A percentile compares a stretch with the other conserved stretches of the same genome.
These are phyloP conservation scores for Verticillium nonalfalfae DNA, from an alignment of 2,329 filamentous ascomycete species.

Conservation along the genomic window DNA sequence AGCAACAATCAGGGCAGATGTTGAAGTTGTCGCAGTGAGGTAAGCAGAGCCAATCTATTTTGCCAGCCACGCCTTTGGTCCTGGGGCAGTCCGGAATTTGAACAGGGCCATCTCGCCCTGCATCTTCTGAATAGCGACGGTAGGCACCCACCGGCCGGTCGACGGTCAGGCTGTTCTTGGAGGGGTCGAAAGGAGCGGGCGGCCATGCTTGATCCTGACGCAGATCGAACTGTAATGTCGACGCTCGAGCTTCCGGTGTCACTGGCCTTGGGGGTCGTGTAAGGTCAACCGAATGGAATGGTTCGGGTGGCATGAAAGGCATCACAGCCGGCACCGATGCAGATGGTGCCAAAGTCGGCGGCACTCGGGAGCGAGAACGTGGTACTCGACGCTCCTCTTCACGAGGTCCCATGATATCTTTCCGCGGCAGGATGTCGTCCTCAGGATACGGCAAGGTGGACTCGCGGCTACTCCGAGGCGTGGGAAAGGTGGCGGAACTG, in stretches of 20 bases:
- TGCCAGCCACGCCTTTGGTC: constrained; percentile 51
- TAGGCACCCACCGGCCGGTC: constrained; percentile 35
- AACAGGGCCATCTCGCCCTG: constrained; percentile 32
- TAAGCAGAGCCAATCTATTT: constrained; percentile 77
- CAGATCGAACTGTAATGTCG: constrained; percentile 16
- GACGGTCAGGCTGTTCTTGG: constrained; percentile 25
- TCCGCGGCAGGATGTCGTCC: constrained; percentile 20
- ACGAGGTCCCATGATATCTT: constrained; percentile 6
- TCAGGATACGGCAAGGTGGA: constrained; percentile 19
- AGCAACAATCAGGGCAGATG: constrained; percentile 78
- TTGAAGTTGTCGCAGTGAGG: constrained; percentile 64
- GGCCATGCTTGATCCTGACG: constrained; percentile 31
- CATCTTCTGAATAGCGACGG: constrained; percentile 49
- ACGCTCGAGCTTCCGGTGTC: constrained; percentile 13
- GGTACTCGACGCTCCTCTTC: constrained; percentile 6
- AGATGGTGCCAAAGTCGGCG: constrained; percentile 7
- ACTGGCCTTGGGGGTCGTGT: constrained; percentile 14
- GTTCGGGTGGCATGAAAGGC: constrained; percentile 13
- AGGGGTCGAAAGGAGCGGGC: constrained; percentile 36
- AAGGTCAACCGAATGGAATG: constrained; percentile 14
- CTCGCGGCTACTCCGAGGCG: constrained; percentile 6
- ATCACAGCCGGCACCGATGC: constrained; percentile 13
- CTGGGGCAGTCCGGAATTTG: constrained; percentile 65
- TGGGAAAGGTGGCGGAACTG: constrained; percentile 23
- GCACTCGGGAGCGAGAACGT: constrained; percentile 17